Conservation (phyloP, 805 yeast genomes). For the Cyberlindnera amylophila region DNA sequence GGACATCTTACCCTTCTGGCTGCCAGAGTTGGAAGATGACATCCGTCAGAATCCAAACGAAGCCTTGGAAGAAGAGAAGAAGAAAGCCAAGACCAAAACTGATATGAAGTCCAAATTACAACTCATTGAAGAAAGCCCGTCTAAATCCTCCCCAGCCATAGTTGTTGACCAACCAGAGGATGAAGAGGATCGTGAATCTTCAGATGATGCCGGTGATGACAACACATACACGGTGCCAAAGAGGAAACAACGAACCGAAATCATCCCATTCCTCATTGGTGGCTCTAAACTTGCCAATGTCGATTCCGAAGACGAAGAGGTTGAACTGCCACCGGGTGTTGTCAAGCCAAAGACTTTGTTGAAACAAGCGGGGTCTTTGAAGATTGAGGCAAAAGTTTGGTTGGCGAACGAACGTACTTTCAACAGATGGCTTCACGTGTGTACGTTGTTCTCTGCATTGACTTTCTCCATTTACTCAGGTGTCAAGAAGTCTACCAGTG, state of each 20-base stretch:
- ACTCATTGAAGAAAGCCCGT: constrained; percentile 24
- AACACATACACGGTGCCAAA: constrained; percentile 21
- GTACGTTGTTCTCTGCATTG: constrained; percentile 76
- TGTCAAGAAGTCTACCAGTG: constrained; percentile 61
- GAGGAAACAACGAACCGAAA: constrained; percentile 28
- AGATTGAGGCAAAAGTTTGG: constrained; percentile 98
- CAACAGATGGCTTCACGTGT: constrained; percentile 90
- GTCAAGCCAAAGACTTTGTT: constrained; percentile 72
- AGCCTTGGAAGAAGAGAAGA: constrained; percentile 64
- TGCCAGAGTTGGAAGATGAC: constrained; percentile 81
- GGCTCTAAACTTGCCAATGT: constrained; percentile 48
- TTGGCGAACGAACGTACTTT: constrained; percentile 97
- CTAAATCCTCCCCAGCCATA: constrained; percentile 6
- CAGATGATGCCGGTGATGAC: constrained; percentile 36
- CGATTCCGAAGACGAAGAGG: constrained; percentile 86
- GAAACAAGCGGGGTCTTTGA: constrained; percentile 87
- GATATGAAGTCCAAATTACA: constrained; percentile 37
- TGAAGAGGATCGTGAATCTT: constrained; percentile 56
- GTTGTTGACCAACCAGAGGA: constrained; percentile 21
- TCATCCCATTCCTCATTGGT: constrained; percentile 36
- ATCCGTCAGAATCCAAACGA: constrained; percentile 75
- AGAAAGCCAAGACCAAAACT: constrained; percentile 41
- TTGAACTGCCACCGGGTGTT: constrained; percentile 86
- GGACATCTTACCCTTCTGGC: constrained; percentile 92
- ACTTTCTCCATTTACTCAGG: constrained; percentile 83